A percentile compares a stretch with the other conserved stretches of the same genome.
Conservation (phyloP, 257 asterid genomes). For the Solanum medicagineum region DNA sequence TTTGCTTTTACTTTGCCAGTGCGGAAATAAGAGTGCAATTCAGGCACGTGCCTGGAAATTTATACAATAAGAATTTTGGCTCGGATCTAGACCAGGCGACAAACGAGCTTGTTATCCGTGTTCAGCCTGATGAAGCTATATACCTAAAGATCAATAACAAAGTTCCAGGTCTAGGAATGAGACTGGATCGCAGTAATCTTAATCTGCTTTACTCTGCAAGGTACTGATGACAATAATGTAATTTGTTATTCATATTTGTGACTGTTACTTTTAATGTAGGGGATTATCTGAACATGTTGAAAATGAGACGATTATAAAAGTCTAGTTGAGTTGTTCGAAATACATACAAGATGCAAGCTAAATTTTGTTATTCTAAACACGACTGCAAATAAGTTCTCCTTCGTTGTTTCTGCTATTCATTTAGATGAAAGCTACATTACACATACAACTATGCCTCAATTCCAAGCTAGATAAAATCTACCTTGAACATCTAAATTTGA, state of each 20-base stretch:
- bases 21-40: slow-evolving; percentile 94
- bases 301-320: not conserved
- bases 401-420: not conserved
- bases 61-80: slow-evolving; percentile 61
- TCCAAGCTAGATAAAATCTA: not conserved
- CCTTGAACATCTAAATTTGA: not conserved
- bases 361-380: not conserved
- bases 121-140: slow-evolving; percentile 92
- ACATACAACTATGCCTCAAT: not conserved
- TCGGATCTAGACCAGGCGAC: slow-evolving; percentile 79
- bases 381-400: not conserved
- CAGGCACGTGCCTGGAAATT: slow-evolving; percentile 87
- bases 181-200: slow-evolving; percentile 81
- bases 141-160: slow-evolving; percentile 84
- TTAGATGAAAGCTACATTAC: not conserved
- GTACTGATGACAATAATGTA: slow-evolving; percentile 18
- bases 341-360: not conserved
- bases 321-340: not conserved
- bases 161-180: slow-evolving; percentile 93
- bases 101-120: slow-evolving; percentile 95
- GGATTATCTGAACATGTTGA: not conserved
- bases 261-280: not conserved
- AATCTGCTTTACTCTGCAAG: slow-evolving; percentile 89
- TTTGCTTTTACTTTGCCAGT: slow-evolving; percentile 22
- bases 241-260: not conserved